Conservation (phyloP, 176 grass and related monocot species). For the bread wheat (Triticum aestivum) region IWGSC_CS_RefSeq_v2.1 NC_057809.1:612330121-612330620, state of each 20-base stretch:
- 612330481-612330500: no score
- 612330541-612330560: not conserved
- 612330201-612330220: slow-evolving; percentile 94
- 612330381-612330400: no score
- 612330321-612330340: not conserved
- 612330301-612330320: not conserved
- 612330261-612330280: slow-evolving; percentile 50
- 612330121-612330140: not conserved
- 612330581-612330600: no score
- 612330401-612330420: not conserved
- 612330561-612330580: no score
- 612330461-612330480: not conserved
- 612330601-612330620: no score
- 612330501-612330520: not conserved
- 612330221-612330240: slow-evolving; percentile 95
- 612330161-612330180: not conserved
- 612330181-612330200: slow-evolving; percentile 17
- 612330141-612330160: not conserved
- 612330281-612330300: not conserved
- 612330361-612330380: no score
- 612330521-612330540: slow-evolving; percentile 16
- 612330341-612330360: not conserved
- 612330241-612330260: slow-evolving; percentile 82
- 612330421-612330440: not conserved
- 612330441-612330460: slow-evolving; percentile 15